Base-by-base conservation (phyloP, 257 asterid genomes). In the Penstemon barbatus region DNA sequence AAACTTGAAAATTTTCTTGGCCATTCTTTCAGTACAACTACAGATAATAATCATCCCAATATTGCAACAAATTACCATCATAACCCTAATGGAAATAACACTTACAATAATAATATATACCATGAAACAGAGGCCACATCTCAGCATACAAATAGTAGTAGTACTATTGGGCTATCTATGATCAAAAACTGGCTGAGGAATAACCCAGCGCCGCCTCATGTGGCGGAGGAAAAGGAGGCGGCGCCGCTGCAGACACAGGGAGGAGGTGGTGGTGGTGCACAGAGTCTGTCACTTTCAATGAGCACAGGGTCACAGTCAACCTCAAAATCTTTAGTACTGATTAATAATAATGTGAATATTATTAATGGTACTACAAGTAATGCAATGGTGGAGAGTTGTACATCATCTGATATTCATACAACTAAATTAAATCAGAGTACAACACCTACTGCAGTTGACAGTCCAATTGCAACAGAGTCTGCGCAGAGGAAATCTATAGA, bases 161-260 rank as follows among this genome's bases (percentile, higher is more conserved):
- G 68, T 49, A 77, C 78, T 8, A 77, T 88, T 3, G 97, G 97
- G 3, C 78, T 91, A 1, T 89, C 97, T 33, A 89, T 87, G 96
- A 91, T 89, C 72, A 91, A 86, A 66, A 84, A 80, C 78, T 91
- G 96, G 95, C 83, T 89, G 13, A 69, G 92, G 42, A 89, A 81
- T 68, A 84, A 80, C 59, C 88, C 89, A 0, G 52, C 79, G 4
- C 58, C 83, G n/a, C 54, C 75, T 0, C 48, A 15, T 10, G 6
- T 57, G 4, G 72, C 57, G 3, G 85, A 72, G 55, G 74, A 69
- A 50, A 71, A 43, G 33, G 64, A 74, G 33, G 68, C 44, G 44
- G 64, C 41, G 42, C 51, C 41, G 53, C 70, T 65, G 33, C 70
- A 65, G 0, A 42, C 57, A 4, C 41, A 48, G 37, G 68, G 60